Evolutionary conservation across 495 filamentous ascomycete genomes (phyloP).

Genomic region (Hypoxylon intermedium): DNA sequence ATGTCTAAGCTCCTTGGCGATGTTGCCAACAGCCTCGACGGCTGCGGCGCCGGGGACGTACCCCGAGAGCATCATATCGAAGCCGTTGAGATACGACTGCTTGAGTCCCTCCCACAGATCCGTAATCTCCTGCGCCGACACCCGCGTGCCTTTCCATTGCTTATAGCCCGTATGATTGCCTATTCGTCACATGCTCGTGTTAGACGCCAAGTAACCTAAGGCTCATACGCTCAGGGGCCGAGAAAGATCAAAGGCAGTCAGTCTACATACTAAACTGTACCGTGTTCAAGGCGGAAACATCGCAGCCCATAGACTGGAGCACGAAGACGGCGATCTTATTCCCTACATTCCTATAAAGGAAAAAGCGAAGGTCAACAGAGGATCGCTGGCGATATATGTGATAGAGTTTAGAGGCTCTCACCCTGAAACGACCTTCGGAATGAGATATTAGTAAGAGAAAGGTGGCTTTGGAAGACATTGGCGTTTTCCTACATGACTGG

Average conservation of each 20-base stretch:
- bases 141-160: constrained; percentile 81
- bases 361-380: constrained; percentile 26
- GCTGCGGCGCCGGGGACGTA: constrained; percentile 87
- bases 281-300: constrained; percentile 91
- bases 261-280: constrained; percentile 82
- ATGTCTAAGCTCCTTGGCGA: constrained; percentile 78
- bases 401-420: constrained; percentile 52
- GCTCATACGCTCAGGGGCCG: neutral
- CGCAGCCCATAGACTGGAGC: constrained; percentile 90
- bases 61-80: constrained; percentile 91
- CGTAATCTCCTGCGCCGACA: constrained; percentile 81
- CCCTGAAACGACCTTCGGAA: constrained; percentile 77
- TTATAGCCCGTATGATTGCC: constrained; percentile 93
- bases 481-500: constrained; percentile 85
- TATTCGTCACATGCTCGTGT: constrained; percentile 44
- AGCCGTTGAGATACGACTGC: constrained; percentile 79
- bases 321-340: constrained; percentile 94
- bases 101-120: constrained; percentile 84
- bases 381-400: constrained; percentile 10
- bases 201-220: neutral
- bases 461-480: constrained; percentile 22
- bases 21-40: constrained; percentile 82
- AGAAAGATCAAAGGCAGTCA: neutral
- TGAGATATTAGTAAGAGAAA: constrained; percentile 44
- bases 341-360: constrained; percentile 79